phyloP scores from a whole-genome alignment of 2,329 filamentous ascomycete genomes.

The Tympanopsis confertula region DNA sequence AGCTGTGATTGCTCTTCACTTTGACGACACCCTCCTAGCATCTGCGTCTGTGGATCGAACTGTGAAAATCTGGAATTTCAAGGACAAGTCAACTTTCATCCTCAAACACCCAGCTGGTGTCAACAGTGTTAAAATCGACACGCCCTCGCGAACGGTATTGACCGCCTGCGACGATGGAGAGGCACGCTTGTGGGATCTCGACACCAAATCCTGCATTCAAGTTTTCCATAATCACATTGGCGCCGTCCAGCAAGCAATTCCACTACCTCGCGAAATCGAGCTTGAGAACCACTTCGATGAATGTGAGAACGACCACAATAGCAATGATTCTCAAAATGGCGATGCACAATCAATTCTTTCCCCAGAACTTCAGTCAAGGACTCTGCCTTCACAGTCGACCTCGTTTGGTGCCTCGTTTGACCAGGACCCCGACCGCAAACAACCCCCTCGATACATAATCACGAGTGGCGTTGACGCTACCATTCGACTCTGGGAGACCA shows the following conservation, averaged over 20 bases:
- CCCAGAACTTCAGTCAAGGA: too few species aligned
- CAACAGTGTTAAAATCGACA: constrained; percentile 85
- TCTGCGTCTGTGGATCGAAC: constrained; percentile 83
- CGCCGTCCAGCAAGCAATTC: constrained; percentile 82
- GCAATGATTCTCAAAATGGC: constrained; percentile 34
- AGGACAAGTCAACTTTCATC: constrained; percentile 67
- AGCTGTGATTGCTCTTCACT: constrained; percentile 79
- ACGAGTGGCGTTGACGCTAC: constrained; percentile 86
- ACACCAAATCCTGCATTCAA: constrained; percentile 66
- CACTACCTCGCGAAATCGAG: constrained; percentile 79
- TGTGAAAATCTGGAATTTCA: constrained; percentile 86
- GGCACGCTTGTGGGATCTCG: constrained; percentile 28
- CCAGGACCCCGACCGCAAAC: constrained; percentile 46
- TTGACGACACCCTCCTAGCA: constrained; percentile 71
- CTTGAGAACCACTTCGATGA: constrained; percentile 58
- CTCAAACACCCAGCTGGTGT: constrained; percentile 88
- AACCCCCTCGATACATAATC: constrained; percentile 82
- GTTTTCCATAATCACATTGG: constrained; percentile 82
- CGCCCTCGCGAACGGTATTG: constrained; percentile 62
- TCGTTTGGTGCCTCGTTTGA: constrained; percentile 53
- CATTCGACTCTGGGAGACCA: constrained; percentile 84
- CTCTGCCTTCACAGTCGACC: too few species aligned
- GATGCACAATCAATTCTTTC: constrained; percentile 5
- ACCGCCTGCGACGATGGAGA: constrained; percentile 77
- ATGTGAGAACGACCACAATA: constrained; percentile 41